Evolutionary conservation across 768 basidiomycete species (phyloP).

Genomic region (Pulveroboletus sp.): DNA sequence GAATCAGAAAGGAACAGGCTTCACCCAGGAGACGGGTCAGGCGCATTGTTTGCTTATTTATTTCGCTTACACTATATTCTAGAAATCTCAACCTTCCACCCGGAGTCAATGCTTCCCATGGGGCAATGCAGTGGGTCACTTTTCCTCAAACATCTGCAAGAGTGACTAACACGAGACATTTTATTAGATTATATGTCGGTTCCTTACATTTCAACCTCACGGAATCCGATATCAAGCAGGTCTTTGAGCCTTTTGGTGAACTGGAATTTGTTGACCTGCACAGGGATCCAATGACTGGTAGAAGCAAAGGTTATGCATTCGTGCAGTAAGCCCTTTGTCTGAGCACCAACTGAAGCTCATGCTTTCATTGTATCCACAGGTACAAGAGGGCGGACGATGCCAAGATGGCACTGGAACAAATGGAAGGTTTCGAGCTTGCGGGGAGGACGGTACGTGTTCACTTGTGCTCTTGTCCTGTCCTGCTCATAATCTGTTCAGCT

Average conservation of each 20-base stretch:
- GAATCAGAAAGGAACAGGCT: conserved; percentile 92
- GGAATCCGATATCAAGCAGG: conserved; percentile 96
- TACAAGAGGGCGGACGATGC: conserved; percentile 92
- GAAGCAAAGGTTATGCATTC: conserved; percentile 97
- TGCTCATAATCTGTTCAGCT: conserved; percentile 41
- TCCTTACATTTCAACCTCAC: conserved; percentile 96
- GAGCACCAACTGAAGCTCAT: neutral
- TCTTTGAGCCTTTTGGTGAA: conserved; percentile 98
- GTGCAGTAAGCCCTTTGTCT: conserved; percentile 67
- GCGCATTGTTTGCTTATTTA: conserved; percentile 7
- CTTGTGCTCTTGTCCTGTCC: conserved; percentile 12
- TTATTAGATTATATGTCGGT: conserved; percentile 84
- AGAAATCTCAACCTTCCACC: conserved; percentile 81
- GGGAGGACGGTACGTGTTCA: conserved; percentile 69
- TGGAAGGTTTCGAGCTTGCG: conserved; percentile 98
- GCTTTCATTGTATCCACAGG: conserved; percentile 35
- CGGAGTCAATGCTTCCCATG: conserved; percentile 76
- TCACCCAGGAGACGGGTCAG: conserved; percentile 85
- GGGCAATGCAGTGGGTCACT: conserved; percentile 73
- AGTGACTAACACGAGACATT: conserved; percentile 7
- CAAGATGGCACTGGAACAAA: conserved; percentile 94
- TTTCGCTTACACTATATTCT: conserved; percentile 7
- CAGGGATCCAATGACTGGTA: conserved; percentile 88
- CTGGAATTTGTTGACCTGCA: conserved; percentile 98
- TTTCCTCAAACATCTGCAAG: conserved; percentile 15